phyloP scores from a whole-genome alignment of 139 green algal species.

The Limnomonas spitsbergensis region DNA sequence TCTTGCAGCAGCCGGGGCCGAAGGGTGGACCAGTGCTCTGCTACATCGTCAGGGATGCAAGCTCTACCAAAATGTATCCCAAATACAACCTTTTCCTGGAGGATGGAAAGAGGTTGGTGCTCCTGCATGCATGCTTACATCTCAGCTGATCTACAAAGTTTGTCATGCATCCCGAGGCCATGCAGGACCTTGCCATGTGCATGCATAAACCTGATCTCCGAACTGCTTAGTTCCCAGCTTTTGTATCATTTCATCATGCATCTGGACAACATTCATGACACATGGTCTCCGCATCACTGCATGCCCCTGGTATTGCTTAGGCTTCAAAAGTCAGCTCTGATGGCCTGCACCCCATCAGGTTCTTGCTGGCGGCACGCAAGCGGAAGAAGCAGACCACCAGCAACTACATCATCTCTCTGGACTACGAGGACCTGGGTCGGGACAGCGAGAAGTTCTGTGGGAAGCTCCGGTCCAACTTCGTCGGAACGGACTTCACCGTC shows the following conservation, averaged over 20 bases:
- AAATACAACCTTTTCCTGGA: constrained; percentile 64
- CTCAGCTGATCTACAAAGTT: too few species aligned
- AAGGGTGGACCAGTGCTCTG: constrained; percentile 64
- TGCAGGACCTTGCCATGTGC: too few species aligned
- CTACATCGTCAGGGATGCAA: constrained; percentile 73
- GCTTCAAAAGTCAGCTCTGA: too few species aligned
- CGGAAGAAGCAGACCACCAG: constrained; percentile 75
- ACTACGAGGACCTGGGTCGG: constrained; percentile 56
- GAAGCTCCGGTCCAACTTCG: constrained; percentile 88
- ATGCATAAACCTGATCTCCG: too few species aligned
- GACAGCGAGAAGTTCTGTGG: constrained; percentile 64
- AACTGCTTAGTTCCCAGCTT: too few species aligned
- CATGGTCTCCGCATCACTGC: too few species aligned
- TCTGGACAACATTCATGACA: too few species aligned
- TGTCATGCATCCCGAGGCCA: too few species aligned
- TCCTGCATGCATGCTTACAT: too few species aligned
- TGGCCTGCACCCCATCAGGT: too few species aligned
- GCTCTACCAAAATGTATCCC: constrained; percentile 57
- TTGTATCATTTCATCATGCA: too few species aligned
- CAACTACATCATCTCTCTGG: constrained; percentile 88
- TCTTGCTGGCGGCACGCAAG: constrained; percentile 83
- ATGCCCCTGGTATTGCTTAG: too few species aligned
- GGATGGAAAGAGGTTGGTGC: constrained; percentile 39
- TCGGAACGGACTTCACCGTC: constrained; percentile 90
- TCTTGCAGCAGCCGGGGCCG: constrained; percentile 58